Base-by-base conservation (phyloP, 2,329 filamentous ascomycete species). In the Endothia cerciana region DNA sequence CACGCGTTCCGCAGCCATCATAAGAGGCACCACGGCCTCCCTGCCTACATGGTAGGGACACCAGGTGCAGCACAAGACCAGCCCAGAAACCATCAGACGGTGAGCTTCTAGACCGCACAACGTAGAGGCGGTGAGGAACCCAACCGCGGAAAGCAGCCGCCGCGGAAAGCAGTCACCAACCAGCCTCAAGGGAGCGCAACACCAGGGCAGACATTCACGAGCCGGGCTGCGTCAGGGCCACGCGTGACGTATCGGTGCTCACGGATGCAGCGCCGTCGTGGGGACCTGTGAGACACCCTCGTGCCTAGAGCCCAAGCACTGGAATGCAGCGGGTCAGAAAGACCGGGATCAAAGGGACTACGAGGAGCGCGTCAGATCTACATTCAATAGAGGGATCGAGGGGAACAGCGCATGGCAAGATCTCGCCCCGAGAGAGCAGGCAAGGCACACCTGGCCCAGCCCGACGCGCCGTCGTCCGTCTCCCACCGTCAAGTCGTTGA, bases 1-100 rank as follows among this genome's bases (percentile, higher is more conserved):
- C 28, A 30, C 28, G 61, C 71, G 69, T 70, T 70, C 69, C 67
- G 22, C 36, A 41, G 13, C 36, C 33, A n/a, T 17, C 36, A 38
- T 36, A n/a, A 33, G 33, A n/a, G n/a, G 10, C n/a, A 17, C 10
- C 55, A 33, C 36, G 10, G 33, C 55, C 55, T 58, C 22, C 55
- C 55, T 58, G 36, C 55, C 22, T 58, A 36, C 19, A 15, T 62
- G 36, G 51, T 25, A 55, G 17, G 17, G 30, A 25, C 3, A 17
- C 15, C 19, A 38, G 10, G 53, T 56, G 53, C 53, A 56, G 36
- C 40, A 58, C 55, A 67, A 17, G 19, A 41, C 10, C 17, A 25
- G 15, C 36, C 51, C 51, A 55, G 51, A 55, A n/a, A 28, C 30
- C 47, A 15, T 51, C 19, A 22, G 10, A 4, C 47, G 25, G 22